Base-by-base conservation (phyloP, 495 filamentous ascomycete genomes). In the Apodospora peruviana region DNA sequence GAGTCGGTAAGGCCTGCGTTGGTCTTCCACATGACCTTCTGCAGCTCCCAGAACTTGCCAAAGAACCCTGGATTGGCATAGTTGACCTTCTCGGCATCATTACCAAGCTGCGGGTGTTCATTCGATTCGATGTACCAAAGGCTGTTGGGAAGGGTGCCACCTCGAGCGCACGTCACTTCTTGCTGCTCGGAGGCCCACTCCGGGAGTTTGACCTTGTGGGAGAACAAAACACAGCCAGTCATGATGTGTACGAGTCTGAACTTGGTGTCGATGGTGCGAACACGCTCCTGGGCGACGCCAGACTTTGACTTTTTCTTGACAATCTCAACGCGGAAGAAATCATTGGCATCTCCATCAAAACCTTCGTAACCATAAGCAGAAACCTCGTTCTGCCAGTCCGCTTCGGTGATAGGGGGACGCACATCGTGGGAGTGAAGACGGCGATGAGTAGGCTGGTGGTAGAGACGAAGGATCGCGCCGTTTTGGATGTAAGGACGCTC, bases 41-140 rank as follows among this genome's bases (percentile, higher is more conserved):
- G 91, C n/a, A 98, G 75, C 70, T 98, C 93, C 88, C 88, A 96
- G 73, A 98, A 98, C 63, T 97, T 98, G 47, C 91, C 94, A 47
- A 97, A 79, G 77, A 98, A 97, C 12, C 93, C 93, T 17, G 93
- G 93, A 56, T 95, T 85, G 49, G 80, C 77, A 64, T 98, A 98
- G 65, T 96, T 98, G 58, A 95, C 91, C 67, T 85, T 94, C 65
- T 97, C 93, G 19, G 88, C 83, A 53, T 84, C 74, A 29, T 71
- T 73, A 22, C 80, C 79, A 40, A 96, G 77, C 51, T 76, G 75
- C 19, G 89, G 86, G 62, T 97, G 91, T 45, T 77, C 75, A 62
- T 98, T 97, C 38, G 76, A 78, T 68, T 98, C 93, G 48, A 98
- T 76, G 57, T 96, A 96, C 93, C 93, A 98, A 43, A 98, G 68